These are phyloP conservation scores for Picea sitchensis DNA, from an alignment of 75 land plant species.

Conservation along the genomic window DNA sequence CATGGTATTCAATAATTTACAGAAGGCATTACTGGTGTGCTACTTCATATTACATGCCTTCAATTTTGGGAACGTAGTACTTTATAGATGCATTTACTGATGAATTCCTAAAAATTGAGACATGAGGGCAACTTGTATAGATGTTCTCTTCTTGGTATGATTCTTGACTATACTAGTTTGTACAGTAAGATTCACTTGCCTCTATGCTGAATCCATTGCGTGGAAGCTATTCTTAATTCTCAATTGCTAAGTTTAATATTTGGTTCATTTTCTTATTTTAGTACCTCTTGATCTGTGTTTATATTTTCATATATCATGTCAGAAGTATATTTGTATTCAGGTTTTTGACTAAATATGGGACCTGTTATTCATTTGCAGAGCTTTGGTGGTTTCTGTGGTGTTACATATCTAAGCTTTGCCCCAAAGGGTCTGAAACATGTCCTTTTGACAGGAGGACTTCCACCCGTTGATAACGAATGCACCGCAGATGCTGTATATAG, in stretches of 20 bases:
- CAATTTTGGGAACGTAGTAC: no score
- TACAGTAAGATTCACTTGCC: no score
- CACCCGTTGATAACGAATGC: slow-evolving; percentile 74
- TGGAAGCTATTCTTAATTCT: no score
- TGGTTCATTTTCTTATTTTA: background rate
- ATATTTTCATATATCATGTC: slow-evolving; percentile 3
- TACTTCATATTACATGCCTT: no score
- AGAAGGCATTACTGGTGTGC: no score
- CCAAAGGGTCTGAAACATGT: slow-evolving; percentile 79
- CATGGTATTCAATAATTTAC: no score
- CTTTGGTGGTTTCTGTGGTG: slow-evolving; percentile 96
- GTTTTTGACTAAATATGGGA: background rate
- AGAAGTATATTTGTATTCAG: background rate
- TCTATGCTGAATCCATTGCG: no score
- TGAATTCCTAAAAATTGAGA: no score
- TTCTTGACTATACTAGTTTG: no score
- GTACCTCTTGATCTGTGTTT: background rate
- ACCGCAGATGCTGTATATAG: slow-evolving; percentile 88
- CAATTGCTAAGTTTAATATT: background rate
- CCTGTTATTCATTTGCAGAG: slow-evolving; percentile 50
- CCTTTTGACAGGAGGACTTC: slow-evolving; percentile 91
- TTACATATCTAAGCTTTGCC: slow-evolving; percentile 94
- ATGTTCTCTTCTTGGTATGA: no score
- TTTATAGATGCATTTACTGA: no score
- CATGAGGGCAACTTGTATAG: no score